A percentile compares a stretch with the other conserved stretches of the same genome.
These are phyloP conservation scores for Friedmanniomyces endolithicus DNA, from an alignment of 495 filamentous ascomycete species.

Conservation along the genomic window DNA sequence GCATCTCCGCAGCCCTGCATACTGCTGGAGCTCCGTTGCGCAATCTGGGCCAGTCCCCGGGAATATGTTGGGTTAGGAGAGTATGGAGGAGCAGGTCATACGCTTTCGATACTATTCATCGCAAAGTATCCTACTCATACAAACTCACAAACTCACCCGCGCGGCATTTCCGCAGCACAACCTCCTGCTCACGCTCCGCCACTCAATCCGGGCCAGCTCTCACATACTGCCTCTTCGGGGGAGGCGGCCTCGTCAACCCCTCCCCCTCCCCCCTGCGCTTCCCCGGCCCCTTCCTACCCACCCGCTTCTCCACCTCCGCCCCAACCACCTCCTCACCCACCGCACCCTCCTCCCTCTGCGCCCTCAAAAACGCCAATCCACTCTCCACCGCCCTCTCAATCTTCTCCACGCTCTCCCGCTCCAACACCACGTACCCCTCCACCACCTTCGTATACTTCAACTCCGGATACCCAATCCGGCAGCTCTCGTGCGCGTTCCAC, in stretches of 20 bases:
- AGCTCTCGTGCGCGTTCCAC: slow-evolving; percentile 1
- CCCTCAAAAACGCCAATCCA: not conserved
- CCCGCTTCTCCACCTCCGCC: not conserved
- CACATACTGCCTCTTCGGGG: not conserved
- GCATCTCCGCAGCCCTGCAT: too few species aligned
- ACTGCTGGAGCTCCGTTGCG: too few species aligned
- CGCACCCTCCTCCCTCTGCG: not conserved
- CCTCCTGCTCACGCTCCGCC: too few species aligned
- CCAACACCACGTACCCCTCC: not conserved
- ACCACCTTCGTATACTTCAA: not conserved
- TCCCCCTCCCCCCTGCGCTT: not conserved
- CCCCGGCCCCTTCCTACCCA: too few species aligned
- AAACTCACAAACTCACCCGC: too few species aligned
- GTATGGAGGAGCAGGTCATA: too few species aligned
- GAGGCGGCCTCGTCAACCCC: not conserved
- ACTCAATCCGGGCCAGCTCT: not conserved
- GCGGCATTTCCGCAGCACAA: too few species aligned
- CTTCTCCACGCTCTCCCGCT: not conserved
- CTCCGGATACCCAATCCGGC: not conserved
- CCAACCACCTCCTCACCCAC: not conserved
- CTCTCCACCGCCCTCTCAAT: not conserved
- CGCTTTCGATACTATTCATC: too few species aligned
- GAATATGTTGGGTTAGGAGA: too few species aligned
- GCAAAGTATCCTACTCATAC: too few species aligned
- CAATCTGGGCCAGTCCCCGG: too few species aligned